phyloP scores from a whole-genome alignment of 176 grass and related monocot species.

The Cenchrus fungigraminus region DNA sequence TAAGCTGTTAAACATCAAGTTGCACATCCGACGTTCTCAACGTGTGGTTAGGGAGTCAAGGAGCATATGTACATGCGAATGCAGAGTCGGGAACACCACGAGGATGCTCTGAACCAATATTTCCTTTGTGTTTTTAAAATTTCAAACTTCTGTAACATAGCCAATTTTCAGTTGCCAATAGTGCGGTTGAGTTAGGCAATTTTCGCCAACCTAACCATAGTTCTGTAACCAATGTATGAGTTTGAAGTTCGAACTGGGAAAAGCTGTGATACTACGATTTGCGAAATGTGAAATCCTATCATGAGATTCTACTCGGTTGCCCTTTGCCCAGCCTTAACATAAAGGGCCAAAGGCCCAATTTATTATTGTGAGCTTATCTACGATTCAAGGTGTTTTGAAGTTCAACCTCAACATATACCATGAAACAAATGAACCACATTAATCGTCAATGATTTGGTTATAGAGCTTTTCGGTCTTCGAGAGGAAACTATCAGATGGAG shows the following conservation, averaged over 20 bases:
- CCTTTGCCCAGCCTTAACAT: neutral
- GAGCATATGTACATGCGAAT: slow-evolving; percentile 71
- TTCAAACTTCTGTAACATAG: neutral
- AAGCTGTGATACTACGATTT: neutral
- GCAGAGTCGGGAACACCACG: slow-evolving; percentile 63
- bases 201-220: neutral
- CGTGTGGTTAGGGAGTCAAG: slow-evolving; percentile 73
- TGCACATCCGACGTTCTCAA: slow-evolving; percentile 70
- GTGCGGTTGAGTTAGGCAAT: neutral
- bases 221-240: neutral
- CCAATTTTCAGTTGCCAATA: neutral
- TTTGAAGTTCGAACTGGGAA: neutral
- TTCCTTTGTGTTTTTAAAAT: neutral
- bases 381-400: neutral
- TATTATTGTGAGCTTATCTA: neutral
- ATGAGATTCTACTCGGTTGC: neutral
- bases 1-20: slow-evolving; percentile 85
- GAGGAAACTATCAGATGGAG: neutral
- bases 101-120: slow-evolving; percentile 41
- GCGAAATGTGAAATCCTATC: neutral
- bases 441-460: too few relatives aligned
- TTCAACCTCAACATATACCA: neutral
- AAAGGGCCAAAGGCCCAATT: too few relatives aligned
- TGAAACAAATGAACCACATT: neutral
- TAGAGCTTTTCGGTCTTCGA: neutral